Base-by-base conservation (phyloP, 768 basidiomycete genomes). In the Naganishia kalamii region DNA sequence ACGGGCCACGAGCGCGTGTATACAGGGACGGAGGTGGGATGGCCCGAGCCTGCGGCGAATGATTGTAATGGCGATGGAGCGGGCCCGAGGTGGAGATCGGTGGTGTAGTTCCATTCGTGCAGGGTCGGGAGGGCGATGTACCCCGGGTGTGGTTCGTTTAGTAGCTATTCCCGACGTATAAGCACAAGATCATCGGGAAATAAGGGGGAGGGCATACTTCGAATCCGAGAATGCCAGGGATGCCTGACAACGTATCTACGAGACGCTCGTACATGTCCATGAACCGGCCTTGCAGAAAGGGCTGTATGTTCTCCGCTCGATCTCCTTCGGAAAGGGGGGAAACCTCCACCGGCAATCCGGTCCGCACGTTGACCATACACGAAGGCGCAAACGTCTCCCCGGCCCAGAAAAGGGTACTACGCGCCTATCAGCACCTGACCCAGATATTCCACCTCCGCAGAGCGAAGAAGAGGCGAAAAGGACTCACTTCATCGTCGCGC, bases 71-170 rank as follows among this genome's bases (percentile, higher is more conserved):
- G 85, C 13, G 89, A 87, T 17, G 92, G 90, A 88, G 76, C 77
- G 61, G 74, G 69, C 23, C 78, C 78, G 40, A 97, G 82, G 71
- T 96, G 93, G 15, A 99, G 84, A 72, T 97, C 92, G 1, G 92
- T 92, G 67, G 92, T 96, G 76, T 96, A 96, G 77, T 97, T 87
- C 79, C 75, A 97, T 11, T 82, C 80, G 70, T 96, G 87, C 48
- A 96, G 81, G 0, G 90, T 90, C 27, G 84, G 82, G 5, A 96
- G 80, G 60, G 87, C 84, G 65, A 94, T 86, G 76, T 94, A 98
- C 44, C 94, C 96, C 72, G 87, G 82, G 79, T 99, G 92, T 0
- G 92, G 92, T 78, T 96, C 92, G 70, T 97, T 96, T 83, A 94
- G 86, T 75, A 92, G 84, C 90, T 93, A 68, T 12, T 25, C 41